phyloP scores from a whole-genome alignment of 306 rosid genomes.

The Fragaria ananassa region DNA sequence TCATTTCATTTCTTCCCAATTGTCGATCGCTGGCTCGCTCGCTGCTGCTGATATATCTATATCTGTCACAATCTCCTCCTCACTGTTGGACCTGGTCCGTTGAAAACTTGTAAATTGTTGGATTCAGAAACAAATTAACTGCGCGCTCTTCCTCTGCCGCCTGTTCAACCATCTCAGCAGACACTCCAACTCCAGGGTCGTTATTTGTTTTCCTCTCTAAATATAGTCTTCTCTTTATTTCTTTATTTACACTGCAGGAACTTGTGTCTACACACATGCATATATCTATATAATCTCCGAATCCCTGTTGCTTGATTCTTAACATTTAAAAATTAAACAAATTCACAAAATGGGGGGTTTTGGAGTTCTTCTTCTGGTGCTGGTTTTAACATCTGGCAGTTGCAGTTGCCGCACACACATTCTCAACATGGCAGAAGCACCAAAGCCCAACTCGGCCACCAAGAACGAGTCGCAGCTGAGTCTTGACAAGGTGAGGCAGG shows the following conservation, averaged over 20 bases:
- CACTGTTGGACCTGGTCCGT: not conserved
- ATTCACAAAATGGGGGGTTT: not conserved
- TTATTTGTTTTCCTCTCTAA: not conserved
- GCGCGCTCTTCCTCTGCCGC: not conserved
- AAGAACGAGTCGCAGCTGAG: constrained; percentile 28
- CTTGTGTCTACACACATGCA: not conserved
- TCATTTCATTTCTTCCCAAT: not conserved
- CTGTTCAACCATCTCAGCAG: not conserved
- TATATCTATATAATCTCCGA: not conserved
- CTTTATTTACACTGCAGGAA: not conserved
- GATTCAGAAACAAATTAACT: not conserved
- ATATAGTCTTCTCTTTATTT: not conserved
- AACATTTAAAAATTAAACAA: not conserved
- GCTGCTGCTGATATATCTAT: no score
- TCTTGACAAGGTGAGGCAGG: constrained; percentile 56
- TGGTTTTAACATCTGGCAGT: constrained; percentile 15
- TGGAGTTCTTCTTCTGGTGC: constrained; percentile 19
- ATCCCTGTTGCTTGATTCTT: not conserved
- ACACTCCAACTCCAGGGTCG: not conserved
- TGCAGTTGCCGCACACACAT: constrained; percentile 10
- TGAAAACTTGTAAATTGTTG: no score
- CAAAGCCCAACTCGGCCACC: not conserved
- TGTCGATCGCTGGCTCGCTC: not conserved
- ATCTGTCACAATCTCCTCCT: not conserved
- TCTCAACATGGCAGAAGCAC: constrained; percentile 30